phyloP scores from a whole-genome alignment of 331 rosid species.

The Quercus tomentella region DNA sequence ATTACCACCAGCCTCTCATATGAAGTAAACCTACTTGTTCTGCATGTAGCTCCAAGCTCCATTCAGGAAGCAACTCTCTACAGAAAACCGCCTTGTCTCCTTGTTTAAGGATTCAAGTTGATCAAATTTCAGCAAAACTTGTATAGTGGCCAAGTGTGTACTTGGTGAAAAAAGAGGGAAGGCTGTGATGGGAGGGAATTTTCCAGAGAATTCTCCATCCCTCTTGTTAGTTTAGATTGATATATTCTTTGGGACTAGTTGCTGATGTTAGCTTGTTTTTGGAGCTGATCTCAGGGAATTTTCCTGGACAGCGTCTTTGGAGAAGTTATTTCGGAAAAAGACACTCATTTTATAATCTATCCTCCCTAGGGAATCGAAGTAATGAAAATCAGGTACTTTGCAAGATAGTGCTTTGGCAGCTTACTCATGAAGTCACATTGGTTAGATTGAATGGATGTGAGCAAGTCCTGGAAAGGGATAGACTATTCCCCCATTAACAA shows the following conservation, averaged over 20 bases:
- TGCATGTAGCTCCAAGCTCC: constrained; percentile 45
- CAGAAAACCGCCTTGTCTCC: neutral
- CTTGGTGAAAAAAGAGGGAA: too few relatives aligned
- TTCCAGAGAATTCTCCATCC: neutral
- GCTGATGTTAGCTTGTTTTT: neutral
- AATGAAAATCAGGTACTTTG: constrained; percentile 16
- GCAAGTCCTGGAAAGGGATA: constrained; percentile 3
- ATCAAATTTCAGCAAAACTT: neutral
- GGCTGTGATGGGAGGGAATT: neutral
- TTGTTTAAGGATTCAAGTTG: neutral
- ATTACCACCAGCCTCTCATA: constrained; percentile 54
- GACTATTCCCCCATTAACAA: constrained; percentile 45
- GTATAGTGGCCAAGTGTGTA: too few relatives aligned
- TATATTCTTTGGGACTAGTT: neutral
- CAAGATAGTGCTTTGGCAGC: constrained; percentile 16
- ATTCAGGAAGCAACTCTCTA: constrained; percentile 12
- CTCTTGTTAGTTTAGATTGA: neutral
- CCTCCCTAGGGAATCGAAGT: constrained; percentile 11
- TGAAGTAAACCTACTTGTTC: constrained; percentile 51
- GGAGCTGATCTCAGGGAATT: neutral
- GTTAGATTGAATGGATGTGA: constrained; percentile 19
- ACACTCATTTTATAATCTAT: neutral
- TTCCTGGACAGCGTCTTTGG: neutral
- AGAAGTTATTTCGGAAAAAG: neutral
- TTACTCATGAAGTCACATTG: constrained; percentile 22